Percentiles rank a stretch among this genome's conserved stretches.
Conservation (phyloP, 2,329 filamentous ascomycete genomes). For the Neospermospora avenae region DNA sequence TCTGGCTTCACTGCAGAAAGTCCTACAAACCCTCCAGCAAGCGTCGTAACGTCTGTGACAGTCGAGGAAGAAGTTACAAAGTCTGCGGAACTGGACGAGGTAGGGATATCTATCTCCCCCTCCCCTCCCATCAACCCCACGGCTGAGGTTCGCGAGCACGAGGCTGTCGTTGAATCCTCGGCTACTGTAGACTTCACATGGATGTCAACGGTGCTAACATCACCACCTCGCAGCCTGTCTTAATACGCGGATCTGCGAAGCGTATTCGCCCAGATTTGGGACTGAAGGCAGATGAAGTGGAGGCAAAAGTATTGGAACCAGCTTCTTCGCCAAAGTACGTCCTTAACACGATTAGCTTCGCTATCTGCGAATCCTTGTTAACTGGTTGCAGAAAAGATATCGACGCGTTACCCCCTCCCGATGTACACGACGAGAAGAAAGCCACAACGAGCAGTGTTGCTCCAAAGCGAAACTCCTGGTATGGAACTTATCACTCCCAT, state of each 20-base stretch:
- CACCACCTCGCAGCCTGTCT: background rate
- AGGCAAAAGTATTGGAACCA: background rate
- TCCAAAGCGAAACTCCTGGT: background rate
- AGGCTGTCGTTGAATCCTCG: slow-evolving; percentile 11
- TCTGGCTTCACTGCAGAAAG: background rate
- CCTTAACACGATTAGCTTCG: no score
- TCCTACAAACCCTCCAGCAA: background rate
- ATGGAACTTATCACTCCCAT: background rate
- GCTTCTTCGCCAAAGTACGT: background rate
- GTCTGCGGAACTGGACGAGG: background rate
- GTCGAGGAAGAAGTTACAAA: background rate
- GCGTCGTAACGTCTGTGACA: background rate
- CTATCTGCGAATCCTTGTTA: background rate
- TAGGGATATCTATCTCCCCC: background rate
- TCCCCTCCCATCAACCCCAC: background rate
- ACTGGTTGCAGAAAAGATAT: slow-evolving; percentile 2
- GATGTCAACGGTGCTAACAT: slow-evolving; percentile 10
- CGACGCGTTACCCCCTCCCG: background rate
- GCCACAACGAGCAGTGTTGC: background rate
- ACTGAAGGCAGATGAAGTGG: background rate
- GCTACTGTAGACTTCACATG: slow-evolving; percentile 3
- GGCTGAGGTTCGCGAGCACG: background rate
- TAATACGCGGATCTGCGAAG: background rate
- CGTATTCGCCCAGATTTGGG: background rate
- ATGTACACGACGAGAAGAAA: slow-evolving; percentile 6